These are phyloP conservation scores for Ophiostoma piceae DNA, from an alignment of 2,329 filamentous ascomycete species.

Conservation along the genomic window DNA sequence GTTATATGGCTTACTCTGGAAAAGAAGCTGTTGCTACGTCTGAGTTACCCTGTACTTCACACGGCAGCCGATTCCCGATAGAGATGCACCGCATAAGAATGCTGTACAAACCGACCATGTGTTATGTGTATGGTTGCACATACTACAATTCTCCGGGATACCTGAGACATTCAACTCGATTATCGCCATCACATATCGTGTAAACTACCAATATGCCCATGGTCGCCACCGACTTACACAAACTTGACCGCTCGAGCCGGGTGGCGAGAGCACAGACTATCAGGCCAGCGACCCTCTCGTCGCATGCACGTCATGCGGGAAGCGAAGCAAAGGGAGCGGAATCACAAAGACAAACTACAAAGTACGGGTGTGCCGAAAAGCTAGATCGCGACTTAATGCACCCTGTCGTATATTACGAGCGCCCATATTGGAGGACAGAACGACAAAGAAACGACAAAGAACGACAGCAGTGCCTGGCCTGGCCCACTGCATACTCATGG, in stretches of 20 bases:
- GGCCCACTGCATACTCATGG: neutral
- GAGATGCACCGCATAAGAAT: neutral
- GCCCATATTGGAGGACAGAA: neutral
- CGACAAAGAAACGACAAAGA: neutral
- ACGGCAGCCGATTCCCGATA: too few relatives aligned
- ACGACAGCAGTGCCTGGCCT: neutral
- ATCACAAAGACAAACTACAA: too few relatives aligned
- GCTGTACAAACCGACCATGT: neutral
- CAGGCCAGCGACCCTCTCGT: neutral
- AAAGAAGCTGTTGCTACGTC: too few relatives aligned
- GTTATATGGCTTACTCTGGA: too few relatives aligned
- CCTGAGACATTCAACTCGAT: neutral
- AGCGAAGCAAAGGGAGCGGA: neutral
- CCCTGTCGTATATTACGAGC: too few relatives aligned
- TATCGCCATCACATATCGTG: neutral
- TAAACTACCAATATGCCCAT: neutral
- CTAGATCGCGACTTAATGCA: too few relatives aligned
- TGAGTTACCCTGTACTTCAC: too few relatives aligned
- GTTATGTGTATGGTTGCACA: neutral
- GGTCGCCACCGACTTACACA: neutral
- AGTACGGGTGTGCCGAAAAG: too few relatives aligned
- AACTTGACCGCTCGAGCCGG: neutral
- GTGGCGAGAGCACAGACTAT: constrained; percentile 4
- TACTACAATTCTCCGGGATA: neutral
- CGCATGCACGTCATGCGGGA: neutral